phyloP scores from a whole-genome alignment of 1,284 basidiomycete species.

The Pholiota adiposa region DNA sequence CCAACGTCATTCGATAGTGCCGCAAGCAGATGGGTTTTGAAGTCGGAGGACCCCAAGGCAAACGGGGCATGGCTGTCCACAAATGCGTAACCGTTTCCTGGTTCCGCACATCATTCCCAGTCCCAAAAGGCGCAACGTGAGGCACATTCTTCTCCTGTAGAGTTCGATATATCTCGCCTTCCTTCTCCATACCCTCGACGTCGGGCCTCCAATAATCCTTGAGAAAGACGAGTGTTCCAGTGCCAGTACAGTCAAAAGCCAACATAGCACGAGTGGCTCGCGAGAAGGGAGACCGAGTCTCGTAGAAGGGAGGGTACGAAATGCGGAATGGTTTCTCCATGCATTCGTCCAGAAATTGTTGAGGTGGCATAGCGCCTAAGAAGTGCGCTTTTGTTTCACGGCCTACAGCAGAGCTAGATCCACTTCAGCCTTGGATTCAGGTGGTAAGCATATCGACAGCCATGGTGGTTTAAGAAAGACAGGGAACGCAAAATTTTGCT shows the following conservation, averaged over 20 bases:
- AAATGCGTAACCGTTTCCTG: conserved; percentile 20
- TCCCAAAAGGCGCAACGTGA: conserved; percentile 18
- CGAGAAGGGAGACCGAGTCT: conserved; percentile 18
- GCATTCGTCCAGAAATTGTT: neutral
- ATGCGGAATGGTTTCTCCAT: conserved; percentile 16
- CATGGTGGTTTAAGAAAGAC: too few relatives aligned
- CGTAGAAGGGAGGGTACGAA: conserved; percentile 19
- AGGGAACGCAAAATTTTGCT: too few relatives aligned
- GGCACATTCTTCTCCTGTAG: conserved; percentile 17
- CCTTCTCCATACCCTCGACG: conserved; percentile 12
- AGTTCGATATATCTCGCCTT: conserved; percentile 21
- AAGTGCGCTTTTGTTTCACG: neutral
- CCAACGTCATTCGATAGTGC: conserved; percentile 16
- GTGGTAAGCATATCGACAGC: too few relatives aligned
- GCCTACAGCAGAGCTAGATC: too few relatives aligned
- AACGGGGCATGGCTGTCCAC: neutral
- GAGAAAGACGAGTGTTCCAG: conserved; percentile 16
- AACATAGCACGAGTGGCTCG: conserved; percentile 25
- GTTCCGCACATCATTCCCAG: conserved; percentile 4
- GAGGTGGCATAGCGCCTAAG: neutral
- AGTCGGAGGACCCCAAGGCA: neutral
- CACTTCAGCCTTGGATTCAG: too few relatives aligned
- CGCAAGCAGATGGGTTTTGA: neutral
- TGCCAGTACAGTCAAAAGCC: conserved; percentile 12
- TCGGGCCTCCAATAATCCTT: conserved; percentile 26